Percentiles rank a stretch among this genome's conserved stretches.
Conservation (phyloP, 306 rosid genomes). For the Malus asiatica region DNA sequence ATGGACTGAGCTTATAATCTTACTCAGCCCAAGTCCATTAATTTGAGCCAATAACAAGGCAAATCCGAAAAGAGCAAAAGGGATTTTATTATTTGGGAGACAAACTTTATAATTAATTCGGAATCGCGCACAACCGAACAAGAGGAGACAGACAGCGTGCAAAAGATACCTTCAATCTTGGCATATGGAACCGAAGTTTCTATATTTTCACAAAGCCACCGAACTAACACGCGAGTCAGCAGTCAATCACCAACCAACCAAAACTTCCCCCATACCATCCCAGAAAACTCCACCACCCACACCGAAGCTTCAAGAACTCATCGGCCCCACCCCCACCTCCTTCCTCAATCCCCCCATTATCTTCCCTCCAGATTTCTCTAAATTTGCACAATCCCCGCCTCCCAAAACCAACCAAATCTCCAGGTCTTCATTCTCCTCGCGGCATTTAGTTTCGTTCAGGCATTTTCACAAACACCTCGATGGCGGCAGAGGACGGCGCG, state of each 20-base stretch:
- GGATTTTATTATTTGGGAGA: background rate
- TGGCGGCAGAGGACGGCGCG: slow-evolving; percentile 43
- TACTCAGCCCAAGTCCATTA: too few species aligned
- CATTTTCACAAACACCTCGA: slow-evolving; percentile 26
- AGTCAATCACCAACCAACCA: background rate
- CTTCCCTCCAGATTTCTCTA: background rate
- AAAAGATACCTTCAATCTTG: background rate
- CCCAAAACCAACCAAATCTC: background rate
- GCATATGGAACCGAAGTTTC: slow-evolving; percentile 24
- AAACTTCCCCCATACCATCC: background rate
- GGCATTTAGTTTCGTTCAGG: background rate
- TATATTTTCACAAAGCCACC: background rate
- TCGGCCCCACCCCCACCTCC: background rate
- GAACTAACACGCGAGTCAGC: background rate
- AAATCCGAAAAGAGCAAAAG: background rate
- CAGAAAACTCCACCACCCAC: background rate
- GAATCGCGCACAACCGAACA: background rate
- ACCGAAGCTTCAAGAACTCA: background rate
- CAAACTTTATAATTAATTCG: background rate
- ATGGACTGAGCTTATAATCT: too few species aligned
- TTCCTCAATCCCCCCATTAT: background rate
- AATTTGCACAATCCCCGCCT: background rate
- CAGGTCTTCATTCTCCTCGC: background rate
- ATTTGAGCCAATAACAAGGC: background rate
- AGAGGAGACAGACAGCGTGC: background rate